These are phyloP conservation scores for Colletotrichum sp. DNA, from an alignment of 2,329 filamentous ascomycete genomes.

Conservation along the genomic window DNA sequence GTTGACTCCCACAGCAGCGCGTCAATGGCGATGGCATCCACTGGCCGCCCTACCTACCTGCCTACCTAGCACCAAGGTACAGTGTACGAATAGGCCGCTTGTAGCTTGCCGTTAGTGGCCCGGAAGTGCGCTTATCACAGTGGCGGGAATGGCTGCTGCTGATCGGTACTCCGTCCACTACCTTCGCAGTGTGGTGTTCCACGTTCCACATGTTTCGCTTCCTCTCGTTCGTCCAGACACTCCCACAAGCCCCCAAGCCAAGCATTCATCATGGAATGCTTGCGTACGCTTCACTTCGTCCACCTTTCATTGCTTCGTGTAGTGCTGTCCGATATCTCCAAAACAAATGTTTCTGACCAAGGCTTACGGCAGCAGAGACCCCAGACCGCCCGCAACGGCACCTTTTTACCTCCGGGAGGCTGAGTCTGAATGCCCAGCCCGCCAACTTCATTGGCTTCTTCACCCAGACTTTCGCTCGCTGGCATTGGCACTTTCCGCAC, in stretches of 20 bases:
- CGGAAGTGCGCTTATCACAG: conserved; percentile 4
- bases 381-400: conserved; percentile 3
- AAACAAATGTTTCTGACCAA: conserved; percentile 15
- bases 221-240: neutral
- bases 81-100: neutral
- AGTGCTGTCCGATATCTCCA: neutral
- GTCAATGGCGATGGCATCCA: neutral
- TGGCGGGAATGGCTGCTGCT: neutral
- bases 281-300: conserved; percentile 6
- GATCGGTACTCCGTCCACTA: conserved; percentile 5
- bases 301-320: neutral
- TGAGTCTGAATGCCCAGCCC: conserved; percentile 2
- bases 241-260: neutral
- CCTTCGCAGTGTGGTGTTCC: neutral
- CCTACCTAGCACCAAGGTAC: too few relatives aligned
- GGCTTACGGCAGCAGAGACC: conserved; percentile 9
- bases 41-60: neutral
- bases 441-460: neutral
- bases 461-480: neutral
- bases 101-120: neutral
- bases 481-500: neutral
- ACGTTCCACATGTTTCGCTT: neutral
- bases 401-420: conserved; percentile 7
- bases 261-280: conserved; percentile 9
- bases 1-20: neutral